Evolutionary conservation across 805 yeast species (phyloP).

Genomic region (Candida stauntonica): DNA sequence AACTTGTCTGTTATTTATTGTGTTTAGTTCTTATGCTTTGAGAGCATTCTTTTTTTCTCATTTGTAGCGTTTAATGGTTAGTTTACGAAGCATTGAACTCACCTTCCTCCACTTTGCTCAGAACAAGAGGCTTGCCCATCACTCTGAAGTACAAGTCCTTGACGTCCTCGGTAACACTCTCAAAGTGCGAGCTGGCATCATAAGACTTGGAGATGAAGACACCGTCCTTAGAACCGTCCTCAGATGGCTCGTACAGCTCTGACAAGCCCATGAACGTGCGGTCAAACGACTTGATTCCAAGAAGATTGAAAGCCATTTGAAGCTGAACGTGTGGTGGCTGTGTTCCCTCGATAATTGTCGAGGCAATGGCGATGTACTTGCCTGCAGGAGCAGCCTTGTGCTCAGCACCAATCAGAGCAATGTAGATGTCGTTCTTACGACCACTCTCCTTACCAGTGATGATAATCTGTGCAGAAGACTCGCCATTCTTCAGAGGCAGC

Average conservation of each 20-base stretch:
- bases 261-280: constrained; percentile 85
- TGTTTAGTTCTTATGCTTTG: neutral
- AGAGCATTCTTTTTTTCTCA: too few species aligned
- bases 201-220: constrained; percentile 84
- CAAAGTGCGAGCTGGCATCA: constrained; percentile 94
- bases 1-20: neutral
- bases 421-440: constrained; percentile 89
- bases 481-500: constrained; percentile 72
- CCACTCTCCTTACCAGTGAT: constrained; percentile 95
- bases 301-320: constrained; percentile 87
- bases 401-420: constrained; percentile 83
- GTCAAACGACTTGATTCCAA: constrained; percentile 56
- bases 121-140: constrained; percentile 80
- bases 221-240: constrained; percentile 76
- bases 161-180: constrained; percentile 93
- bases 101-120: constrained; percentile 25
- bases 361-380: constrained; percentile 86
- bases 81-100: constrained; percentile 28
- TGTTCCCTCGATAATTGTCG: constrained; percentile 91
- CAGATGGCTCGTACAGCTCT: constrained; percentile 81
- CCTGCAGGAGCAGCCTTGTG: constrained; percentile 91
- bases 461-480: constrained; percentile 89
- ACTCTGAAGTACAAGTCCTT: constrained; percentile 90
- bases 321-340: constrained; percentile 91
- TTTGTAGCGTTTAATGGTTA: too few species aligned